These are phyloP conservation scores for Chytriomyces confervae DNA, from an alignment of 192 early-diverging fungal genomes.

Conservation along the genomic window DNA sequence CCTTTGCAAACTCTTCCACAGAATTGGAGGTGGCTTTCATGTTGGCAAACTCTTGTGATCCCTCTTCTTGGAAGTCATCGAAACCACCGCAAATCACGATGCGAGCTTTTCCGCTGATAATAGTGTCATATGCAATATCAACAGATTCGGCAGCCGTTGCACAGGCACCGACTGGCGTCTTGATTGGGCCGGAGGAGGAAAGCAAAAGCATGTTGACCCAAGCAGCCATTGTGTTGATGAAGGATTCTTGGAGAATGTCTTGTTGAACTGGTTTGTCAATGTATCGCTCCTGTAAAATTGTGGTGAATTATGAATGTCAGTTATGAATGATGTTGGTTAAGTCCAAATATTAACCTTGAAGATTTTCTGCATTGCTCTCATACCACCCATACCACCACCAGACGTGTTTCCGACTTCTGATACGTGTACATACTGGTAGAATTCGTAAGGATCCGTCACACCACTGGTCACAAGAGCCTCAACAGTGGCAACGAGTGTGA, in stretches of 20 bases:
- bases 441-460: conserved; percentile 96
- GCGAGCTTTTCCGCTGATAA: conserved; percentile 88
- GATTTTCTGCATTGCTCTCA: conserved; percentile 77
- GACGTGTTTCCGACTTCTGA: conserved; percentile 90
- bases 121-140: conserved; percentile 90
- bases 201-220: conserved; percentile 98
- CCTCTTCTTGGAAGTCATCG: conserved; percentile 94
- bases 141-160: conserved; percentile 90
- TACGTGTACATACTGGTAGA: conserved; percentile 95
- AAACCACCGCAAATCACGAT: conserved; percentile 92
- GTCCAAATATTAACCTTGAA: conserved; percentile 50
- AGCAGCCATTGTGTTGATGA: conserved; percentile 94
- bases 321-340: too few relatives aligned
- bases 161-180: conserved; percentile 92
- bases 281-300: conserved; percentile 56
- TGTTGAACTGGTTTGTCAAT: conserved; percentile 84
- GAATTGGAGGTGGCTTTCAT: conserved; percentile 94
- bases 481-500: conserved; percentile 86
- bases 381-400: conserved; percentile 91
- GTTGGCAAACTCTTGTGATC: conserved; percentile 92
- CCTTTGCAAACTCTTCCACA: conserved; percentile 80
- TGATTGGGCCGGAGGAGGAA: conserved; percentile 91
- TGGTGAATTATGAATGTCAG: too few relatives aligned
- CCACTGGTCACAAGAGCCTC: conserved; percentile 89
- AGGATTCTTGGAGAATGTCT: conserved; percentile 94